Evolutionary conservation across 441 rosid genomes (phyloP), one percentile per base, ranked within the genome.

Genomic region (Jatropha multifida): DNA sequence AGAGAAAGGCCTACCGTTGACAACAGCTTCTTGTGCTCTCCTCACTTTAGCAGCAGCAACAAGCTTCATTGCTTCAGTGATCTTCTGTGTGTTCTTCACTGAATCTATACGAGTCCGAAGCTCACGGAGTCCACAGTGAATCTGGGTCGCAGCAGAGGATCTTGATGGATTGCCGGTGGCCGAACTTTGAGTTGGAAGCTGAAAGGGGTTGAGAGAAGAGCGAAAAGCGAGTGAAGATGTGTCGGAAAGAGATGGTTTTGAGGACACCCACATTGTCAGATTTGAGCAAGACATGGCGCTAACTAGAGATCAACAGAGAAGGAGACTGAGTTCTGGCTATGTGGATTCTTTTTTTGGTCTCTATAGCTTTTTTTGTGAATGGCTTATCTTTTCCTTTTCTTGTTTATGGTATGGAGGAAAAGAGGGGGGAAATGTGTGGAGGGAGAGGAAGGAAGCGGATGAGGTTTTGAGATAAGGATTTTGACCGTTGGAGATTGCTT

Each of bases 41-140:
- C 97, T 85, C 72, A 96, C 97, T 80, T 90, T 92, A 0, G 97
- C 98, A 7, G 99, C 98, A 1, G 99, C 97, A 7, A 96, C 96
- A 48, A 93, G 92, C 85, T 93, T 93, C 97, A 93, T 96, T 12
- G 99, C 98, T 79, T 96, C 98, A 0, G 99, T 96, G 89, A 93
- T 91, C 90, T 93, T 93, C 82, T 90, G 99, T 1, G 97, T 93
- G 88, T 85, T 90, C 83, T 90, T 92, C 59, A 93, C 98, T 0
- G 98, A 92, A 38, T 79, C 90, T 69, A 92, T 93, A 56, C 94
- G 90, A 20, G 81, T 85, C 65, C 94, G 79, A 46, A 94, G 90
- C 75, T 96, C 99, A 17, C 97, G 92, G 41, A 91, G 95, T 51
- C 90, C 82, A 41, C 97, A 85, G 17, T 84, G 94, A 85, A 93